Percentiles rank a stretch among this genome's conserved stretches.
Evolutionary conservation across 2,329 filamentous ascomycete species (phyloP).

Genomic region (Cladosporium phlei): DNA sequence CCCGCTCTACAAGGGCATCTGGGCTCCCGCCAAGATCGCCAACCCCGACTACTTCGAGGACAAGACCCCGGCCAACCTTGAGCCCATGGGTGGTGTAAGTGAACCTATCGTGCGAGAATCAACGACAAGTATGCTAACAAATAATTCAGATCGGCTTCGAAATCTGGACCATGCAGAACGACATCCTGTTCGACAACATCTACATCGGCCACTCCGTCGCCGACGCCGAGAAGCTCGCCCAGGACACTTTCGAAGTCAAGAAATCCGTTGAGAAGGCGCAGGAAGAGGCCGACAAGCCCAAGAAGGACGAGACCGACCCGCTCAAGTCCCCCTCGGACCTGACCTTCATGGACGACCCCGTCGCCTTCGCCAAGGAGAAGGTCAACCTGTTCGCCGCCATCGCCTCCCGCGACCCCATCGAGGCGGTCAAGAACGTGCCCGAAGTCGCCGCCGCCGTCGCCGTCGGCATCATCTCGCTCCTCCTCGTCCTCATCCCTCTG

Average conservation of each 20-base stretch:
- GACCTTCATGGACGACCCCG: slow-evolving; percentile 85
- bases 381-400: slow-evolving; percentile 83
- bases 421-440: slow-evolving; percentile 83
- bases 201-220: slow-evolving; percentile 97
- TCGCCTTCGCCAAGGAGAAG: slow-evolving; percentile 87
- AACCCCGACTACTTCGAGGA: slow-evolving; percentile 97
- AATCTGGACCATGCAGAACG: slow-evolving; percentile 99
- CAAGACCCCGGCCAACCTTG: slow-evolving; percentile 92
- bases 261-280: slow-evolving; percentile 72
- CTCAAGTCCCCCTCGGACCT: slow-evolving; percentile 70
- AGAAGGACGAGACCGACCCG: slow-evolving; percentile 56
- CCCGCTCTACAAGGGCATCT: slow-evolving; percentile 94
- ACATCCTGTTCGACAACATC: slow-evolving; percentile 99
- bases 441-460: slow-evolving; percentile 80
- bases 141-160: slow-evolving; percentile 79
- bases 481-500: slow-evolving; percentile 65
- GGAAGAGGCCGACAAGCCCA: slow-evolving; percentile 75
- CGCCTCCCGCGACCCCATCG: slow-evolving; percentile 73
- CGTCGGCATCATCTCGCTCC: slow-evolving; percentile 63
- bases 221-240: slow-evolving; percentile 82
- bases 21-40: slow-evolving; percentile 91
- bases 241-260: slow-evolving; percentile 90
- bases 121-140: slow-evolving; percentile 14
- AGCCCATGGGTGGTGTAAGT: slow-evolving; percentile 95
- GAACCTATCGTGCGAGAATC: neutral